These are phyloP conservation scores for Magnolia sinica DNA, from an alignment of 164 flowering plant species.

Conservation along the genomic window DNA sequence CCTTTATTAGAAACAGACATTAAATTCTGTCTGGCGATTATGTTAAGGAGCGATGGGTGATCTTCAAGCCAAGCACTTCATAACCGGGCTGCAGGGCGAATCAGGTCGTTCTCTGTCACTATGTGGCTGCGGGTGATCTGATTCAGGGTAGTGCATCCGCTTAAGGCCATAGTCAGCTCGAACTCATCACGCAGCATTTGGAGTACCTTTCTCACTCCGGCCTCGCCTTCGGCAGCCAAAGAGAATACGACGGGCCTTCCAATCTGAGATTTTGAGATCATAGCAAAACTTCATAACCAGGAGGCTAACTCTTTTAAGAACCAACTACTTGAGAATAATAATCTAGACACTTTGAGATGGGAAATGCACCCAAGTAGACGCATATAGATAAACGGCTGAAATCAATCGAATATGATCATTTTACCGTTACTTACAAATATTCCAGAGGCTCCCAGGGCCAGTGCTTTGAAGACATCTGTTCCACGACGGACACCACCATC, in stretches of 20 bases:
- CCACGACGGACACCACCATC: slow-evolving; percentile 94
- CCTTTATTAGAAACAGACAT: background rate
- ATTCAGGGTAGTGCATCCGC: slow-evolving; percentile 80
- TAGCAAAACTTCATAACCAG: background rate
- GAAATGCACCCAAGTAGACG: background rate
- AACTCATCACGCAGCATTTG: slow-evolving; percentile 92
- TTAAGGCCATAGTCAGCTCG: slow-evolving; percentile 89
- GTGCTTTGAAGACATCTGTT: slow-evolving; percentile 93
- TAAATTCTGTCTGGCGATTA: background rate
- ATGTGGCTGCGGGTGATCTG: slow-evolving; percentile 86
- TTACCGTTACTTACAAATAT: slow-evolving; percentile 59
- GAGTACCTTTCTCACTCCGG: slow-evolving; percentile 82
- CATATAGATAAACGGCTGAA: background rate
- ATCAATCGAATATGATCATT: background rate
- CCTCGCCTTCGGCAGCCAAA: slow-evolving; percentile 89
- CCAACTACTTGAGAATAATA: background rate
- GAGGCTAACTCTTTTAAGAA: background rate
- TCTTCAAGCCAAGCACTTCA: slow-evolving; percentile 8
- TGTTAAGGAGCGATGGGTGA: background rate
- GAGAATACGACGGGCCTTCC: slow-evolving; percentile 88
- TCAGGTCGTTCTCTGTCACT: slow-evolving; percentile 55
- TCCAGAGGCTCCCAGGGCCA: slow-evolving; percentile 96
- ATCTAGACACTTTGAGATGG: background rate
- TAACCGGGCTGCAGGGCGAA: slow-evolving; percentile 31
- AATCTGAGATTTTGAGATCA: slow-evolving; percentile 41